Conservation (phyloP, 352 stramenopile species). For the Globisporangium lucens region DNA sequence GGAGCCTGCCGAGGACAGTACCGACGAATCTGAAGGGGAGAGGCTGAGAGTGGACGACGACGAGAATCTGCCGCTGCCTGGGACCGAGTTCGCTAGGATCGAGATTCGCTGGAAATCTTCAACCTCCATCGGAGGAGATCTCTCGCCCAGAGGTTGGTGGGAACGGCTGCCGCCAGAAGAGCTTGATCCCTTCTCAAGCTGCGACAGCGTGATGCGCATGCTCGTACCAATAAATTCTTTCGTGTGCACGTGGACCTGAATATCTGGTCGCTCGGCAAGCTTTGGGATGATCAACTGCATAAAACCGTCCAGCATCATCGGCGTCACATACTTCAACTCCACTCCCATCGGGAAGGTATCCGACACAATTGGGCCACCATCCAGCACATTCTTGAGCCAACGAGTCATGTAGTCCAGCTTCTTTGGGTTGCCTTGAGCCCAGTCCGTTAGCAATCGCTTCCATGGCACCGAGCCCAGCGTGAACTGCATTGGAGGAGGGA, state of each 20-base stretch:
- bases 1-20: conserved; percentile 34
- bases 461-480: conserved; percentile 78
- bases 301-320: conserved; percentile 89
- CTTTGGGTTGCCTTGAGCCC: conserved; percentile 86
- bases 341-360: conserved; percentile 86
- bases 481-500: conserved; percentile 79
- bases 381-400: conserved; percentile 88
- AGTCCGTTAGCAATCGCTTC: conserved; percentile 85
- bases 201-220: conserved; percentile 84
- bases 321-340: conserved; percentile 87
- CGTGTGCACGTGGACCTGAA: conserved; percentile 87
- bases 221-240: conserved; percentile 90
- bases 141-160: conserved; percentile 24
- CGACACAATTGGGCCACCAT: conserved; percentile 81
- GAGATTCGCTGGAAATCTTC: conserved; percentile 73
- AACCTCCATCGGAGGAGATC: conserved; percentile 42
- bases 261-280: conserved; percentile 73
- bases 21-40: conserved; percentile 38
- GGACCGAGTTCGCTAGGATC: conserved; percentile 43
- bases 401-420: conserved; percentile 90
- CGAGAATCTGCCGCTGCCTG: conserved; percentile 42
- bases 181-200: conserved; percentile 35
- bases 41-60: conserved; percentile 48
- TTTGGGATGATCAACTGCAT: conserved; percentile 89
- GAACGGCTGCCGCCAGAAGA: conserved; percentile 13